Evolutionary conservation across 2,329 filamentous ascomycete genomes (phyloP), one percentile per base, ranked within the genome.

Genomic region (Stylonectria norvegica): DNA sequence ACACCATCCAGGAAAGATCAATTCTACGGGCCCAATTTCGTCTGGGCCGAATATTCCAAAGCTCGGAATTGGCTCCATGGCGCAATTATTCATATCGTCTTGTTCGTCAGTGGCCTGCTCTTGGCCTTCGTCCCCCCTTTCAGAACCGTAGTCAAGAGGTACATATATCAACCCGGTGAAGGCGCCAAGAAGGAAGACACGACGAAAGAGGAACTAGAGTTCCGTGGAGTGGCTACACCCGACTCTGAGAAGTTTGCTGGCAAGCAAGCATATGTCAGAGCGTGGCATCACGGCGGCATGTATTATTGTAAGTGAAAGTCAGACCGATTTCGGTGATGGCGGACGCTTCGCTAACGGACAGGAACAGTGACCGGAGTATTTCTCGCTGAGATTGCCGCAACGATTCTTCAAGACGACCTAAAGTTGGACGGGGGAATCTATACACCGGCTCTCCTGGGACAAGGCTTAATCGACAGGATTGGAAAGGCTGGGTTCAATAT

Each of bases 401-500:
- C 80, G 0, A 67, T 90, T 20, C 65, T 89, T 12, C 71, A 83
- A 42, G 81, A 85, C 27, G 72, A 81, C 11, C 65, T 78, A 10
- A 62, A 72, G 23, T 65, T 87, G 10, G 71, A 70, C 2, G 85
- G 85, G 14, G 86, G 85, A 3, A 67, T 88, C 17, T 78, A 86
- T 47, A 90, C 86, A 2, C 81, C 86, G 1, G 83, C 85, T 1
- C 85, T 78, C 38, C 66, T 90, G 3, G 86, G 86, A 1, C 79
- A 83, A 50, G 66, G 71, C 8, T 85, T 79, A 55, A 68, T 89
- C 43, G 78, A 88, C 55, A 71, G 82, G 11, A 55, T 87, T 28
- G 67, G 76, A 23, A 69, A 72, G 22, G 73, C 69, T 27, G 85
- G 84, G 3, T 75, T 89, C 55, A 76, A 76, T 57, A 70, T 85